These are phyloP conservation scores for Coemansia javaensis DNA, from an alignment of 192 early-diverging fungal species.

Conservation along the genomic window DNA sequence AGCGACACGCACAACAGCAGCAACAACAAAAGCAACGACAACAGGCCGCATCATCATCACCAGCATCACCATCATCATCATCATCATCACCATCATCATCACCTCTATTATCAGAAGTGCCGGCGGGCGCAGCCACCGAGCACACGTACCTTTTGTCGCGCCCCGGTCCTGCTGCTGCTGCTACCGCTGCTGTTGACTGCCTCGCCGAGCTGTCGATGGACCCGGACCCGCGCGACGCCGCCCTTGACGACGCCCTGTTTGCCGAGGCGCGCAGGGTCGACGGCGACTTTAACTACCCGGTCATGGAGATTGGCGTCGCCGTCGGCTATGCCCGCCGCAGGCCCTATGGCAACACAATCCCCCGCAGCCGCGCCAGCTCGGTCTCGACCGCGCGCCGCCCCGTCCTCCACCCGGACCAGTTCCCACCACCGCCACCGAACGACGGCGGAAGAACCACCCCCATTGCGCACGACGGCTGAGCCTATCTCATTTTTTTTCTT, in stretches of 20 bases:
- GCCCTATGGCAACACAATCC: constrained; percentile 32
- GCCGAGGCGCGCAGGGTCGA: constrained; percentile 38
- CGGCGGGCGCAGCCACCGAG: too few species aligned
- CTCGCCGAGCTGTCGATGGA: constrained; percentile 44
- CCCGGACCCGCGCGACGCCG: constrained; percentile 7
- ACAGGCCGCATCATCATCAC: too few species aligned
- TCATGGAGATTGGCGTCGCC: constrained; percentile 47
- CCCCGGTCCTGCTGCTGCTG: not conserved
- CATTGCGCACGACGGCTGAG: too few species aligned
- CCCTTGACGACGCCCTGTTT: constrained; percentile 31
- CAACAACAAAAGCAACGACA: too few species aligned
- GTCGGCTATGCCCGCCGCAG: constrained; percentile 40
- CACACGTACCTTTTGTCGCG: constrained; percentile 22
- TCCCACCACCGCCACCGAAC: not conserved
- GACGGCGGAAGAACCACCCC: too few species aligned
- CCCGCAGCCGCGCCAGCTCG: constrained; percentile 5
- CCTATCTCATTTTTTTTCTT: too few species aligned
- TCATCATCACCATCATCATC: too few species aligned
- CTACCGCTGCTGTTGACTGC: not conserved
- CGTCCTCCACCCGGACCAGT: too few species aligned
- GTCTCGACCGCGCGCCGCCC: too few species aligned
- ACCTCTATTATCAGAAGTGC: too few species aligned
- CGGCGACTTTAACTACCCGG: constrained; percentile 50
- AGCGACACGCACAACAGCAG: constrained; percentile 5
- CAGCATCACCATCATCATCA: too few species aligned